Evolutionary conservation across 1,139 yeast genomes (phyloP).

Genomic region (Kodamaea plutei): DNA sequence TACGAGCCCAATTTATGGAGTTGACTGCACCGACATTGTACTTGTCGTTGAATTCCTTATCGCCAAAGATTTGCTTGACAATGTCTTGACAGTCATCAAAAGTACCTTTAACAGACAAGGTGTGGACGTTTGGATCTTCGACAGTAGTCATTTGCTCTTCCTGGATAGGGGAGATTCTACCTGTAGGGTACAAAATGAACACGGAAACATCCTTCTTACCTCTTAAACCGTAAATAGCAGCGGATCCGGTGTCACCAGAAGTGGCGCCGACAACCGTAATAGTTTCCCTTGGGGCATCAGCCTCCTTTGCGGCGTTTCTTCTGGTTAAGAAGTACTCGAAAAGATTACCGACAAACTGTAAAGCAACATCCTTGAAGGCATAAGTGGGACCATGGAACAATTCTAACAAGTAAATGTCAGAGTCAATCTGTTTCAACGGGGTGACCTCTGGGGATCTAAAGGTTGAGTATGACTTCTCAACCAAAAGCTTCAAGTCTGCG

Average conservation of each 20-base stretch:
- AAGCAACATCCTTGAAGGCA: constrained; percentile 97
- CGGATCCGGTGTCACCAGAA: constrained; percentile 98
- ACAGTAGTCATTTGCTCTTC: constrained; percentile 99
- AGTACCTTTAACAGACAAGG: constrained; percentile 90
- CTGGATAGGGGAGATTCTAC: constrained; percentile 95
- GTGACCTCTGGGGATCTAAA: constrained; percentile 85
- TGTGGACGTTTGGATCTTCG: constrained; percentile 89
- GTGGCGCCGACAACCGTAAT: constrained; percentile 98
- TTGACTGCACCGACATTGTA: constrained; percentile 97
- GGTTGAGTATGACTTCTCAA: constrained; percentile 76
- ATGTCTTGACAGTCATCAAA: constrained; percentile 98
- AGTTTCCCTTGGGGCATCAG: constrained; percentile 60
- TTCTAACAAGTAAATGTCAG: constrained; percentile 71
- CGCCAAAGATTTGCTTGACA: constrained; percentile 90
- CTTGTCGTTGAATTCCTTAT: constrained; percentile 76
- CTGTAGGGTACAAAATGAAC: constrained; percentile 93
- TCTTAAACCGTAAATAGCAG: constrained; percentile 96
- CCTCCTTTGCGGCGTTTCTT: constrained; percentile 61
- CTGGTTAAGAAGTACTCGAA: constrained; percentile 87
- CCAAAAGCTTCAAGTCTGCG: constrained; percentile 58
- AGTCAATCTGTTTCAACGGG: constrained; percentile 63
- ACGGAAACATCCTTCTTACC: constrained; percentile 96
- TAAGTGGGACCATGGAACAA: constrained; percentile 98
- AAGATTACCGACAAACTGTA: constrained; percentile 94
- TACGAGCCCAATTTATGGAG: constrained; percentile 98